Evolutionary conservation across 345 rosid genomes (phyloP).

Genomic region (Luvunga scandens): DNA sequence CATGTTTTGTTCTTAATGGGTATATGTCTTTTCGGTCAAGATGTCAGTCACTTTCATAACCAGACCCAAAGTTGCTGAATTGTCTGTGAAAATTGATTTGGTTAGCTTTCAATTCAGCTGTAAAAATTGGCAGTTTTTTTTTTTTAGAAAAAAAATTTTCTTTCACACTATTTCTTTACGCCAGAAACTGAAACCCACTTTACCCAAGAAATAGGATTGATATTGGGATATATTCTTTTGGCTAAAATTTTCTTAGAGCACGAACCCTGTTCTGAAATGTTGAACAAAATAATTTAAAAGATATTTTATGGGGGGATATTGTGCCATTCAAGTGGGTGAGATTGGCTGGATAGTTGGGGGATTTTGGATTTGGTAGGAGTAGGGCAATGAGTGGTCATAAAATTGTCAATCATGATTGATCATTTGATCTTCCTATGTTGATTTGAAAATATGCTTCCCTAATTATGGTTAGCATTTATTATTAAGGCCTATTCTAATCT

Average conservation of each 20-base stretch:
- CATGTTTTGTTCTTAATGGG: not conserved
- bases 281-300: not conserved
- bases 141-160: not conserved
- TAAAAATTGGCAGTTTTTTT: not conserved
- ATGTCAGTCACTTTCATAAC: constrained; percentile 18
- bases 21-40: constrained; percentile 20
- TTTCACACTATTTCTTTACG: not conserved
- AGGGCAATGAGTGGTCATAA: constrained; percentile 13
- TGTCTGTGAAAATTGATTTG: constrained; percentile 5
- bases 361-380: constrained; percentile 19
- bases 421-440: constrained; percentile 12
- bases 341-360: constrained; percentile 8
- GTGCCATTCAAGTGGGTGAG: constrained; percentile 7
- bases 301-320: constrained; percentile 7
- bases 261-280: not conserved
- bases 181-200: not conserved
- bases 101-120: not conserved
- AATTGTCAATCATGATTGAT: constrained; percentile 5
- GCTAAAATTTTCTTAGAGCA: not conserved
- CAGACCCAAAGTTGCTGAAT: constrained; percentile 1
- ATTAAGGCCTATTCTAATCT: constrained; percentile 12
- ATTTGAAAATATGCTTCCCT: constrained; percentile 12
- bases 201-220: not conserved
- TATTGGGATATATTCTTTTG: not conserved
- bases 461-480: constrained; percentile 24